Percentiles rank a stretch among this genome's conserved stretches.
Evolutionary conservation across 2,329 filamentous ascomycete genomes (phyloP).

Genomic region (Colletotrichum siamense): DNA sequence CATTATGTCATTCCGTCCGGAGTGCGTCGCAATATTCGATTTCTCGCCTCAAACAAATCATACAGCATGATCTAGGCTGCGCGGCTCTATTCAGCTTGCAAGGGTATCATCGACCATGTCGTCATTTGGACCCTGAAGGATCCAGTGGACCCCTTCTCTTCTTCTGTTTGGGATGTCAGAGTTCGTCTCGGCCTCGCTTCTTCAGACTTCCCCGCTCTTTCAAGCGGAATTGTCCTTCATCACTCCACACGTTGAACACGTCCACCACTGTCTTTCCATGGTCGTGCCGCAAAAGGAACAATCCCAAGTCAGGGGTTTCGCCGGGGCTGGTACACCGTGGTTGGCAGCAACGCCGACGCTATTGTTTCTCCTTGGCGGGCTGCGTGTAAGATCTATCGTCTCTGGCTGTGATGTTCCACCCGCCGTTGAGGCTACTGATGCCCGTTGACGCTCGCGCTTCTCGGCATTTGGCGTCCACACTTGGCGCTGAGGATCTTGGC

Average conservation of each 20-base stretch:
- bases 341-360: constrained; percentile 1
- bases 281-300: constrained; percentile 57
- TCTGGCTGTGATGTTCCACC: background rate
- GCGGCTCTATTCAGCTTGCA: background rate
- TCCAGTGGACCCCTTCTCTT: background rate
- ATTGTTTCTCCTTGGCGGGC: constrained; percentile 29
- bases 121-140: constrained; percentile 20
- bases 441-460: constrained; percentile 23
- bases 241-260: constrained; percentile 58
- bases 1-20: constrained; percentile 13
- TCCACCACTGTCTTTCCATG: constrained; percentile 63
- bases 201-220: constrained; percentile 11
- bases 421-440: constrained; percentile 18
- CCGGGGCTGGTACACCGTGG: constrained; percentile 17
- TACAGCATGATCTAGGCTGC: background rate
- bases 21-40: background rate
- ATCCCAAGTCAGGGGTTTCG: constrained; percentile 47
- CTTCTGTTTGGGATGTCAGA: background rate
- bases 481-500: constrained; percentile 22
- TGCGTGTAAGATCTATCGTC: constrained; percentile 39
- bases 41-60: background rate
- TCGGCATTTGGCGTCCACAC: constrained; percentile 26
- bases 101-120: constrained; percentile 13
- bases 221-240: constrained; percentile 56
- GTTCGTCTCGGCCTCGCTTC: background rate